Base-by-base conservation (phyloP, 2,329 filamentous ascomycete species). In the Ceratocystis papillata region DNA sequence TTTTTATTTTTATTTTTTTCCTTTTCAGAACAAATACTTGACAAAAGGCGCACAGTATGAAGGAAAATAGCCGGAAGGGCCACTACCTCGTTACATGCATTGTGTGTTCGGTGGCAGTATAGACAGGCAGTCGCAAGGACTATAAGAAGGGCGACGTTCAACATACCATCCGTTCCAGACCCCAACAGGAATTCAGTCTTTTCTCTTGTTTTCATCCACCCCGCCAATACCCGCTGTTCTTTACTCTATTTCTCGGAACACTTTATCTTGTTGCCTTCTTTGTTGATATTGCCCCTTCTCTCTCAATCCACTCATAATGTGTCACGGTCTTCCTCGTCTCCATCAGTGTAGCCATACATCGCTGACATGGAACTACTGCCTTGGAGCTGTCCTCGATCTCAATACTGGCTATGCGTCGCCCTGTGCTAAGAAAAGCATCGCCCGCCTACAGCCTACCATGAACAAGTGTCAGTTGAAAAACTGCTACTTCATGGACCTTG, bases 281-380 rank as follows among this genome's bases (percentile, higher is more conserved):
- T 30, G 22, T 17, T 41, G 10, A 41, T 15, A 41, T 41, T 41
- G 37, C 37, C 37, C 37, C 53, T 7, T 30, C 22, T 30, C 30
- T 60, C 22, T 46, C 53, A 25, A 20, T 33, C 12, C 28, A 17
- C 64, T 53, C 71, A 74, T 71, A 28, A 83, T 83, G 81, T 83
- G 81, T 70, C 77, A 80, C 75, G 80, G 79, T 63, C 80, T 81
- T 69, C 81, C 81, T 65, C 78, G 79, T 63, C 74, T 75, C 69
- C 81, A 83, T 69, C 74, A 78, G 15, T 83, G 81, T 71, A 76
- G 77, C 28, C 81, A 83, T 72, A 79, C 78, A n/a, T 82, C 80
- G 60, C 76, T 82, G 69, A 78, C 77, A 68, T 83, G 80, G 79
- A 76, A 80, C 70, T 82, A 82, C 72, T 83, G 81, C 70, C 78